Evolutionary conservation across 441 rosid genomes (phyloP).

Genomic region (Erodium texanum): DNA sequence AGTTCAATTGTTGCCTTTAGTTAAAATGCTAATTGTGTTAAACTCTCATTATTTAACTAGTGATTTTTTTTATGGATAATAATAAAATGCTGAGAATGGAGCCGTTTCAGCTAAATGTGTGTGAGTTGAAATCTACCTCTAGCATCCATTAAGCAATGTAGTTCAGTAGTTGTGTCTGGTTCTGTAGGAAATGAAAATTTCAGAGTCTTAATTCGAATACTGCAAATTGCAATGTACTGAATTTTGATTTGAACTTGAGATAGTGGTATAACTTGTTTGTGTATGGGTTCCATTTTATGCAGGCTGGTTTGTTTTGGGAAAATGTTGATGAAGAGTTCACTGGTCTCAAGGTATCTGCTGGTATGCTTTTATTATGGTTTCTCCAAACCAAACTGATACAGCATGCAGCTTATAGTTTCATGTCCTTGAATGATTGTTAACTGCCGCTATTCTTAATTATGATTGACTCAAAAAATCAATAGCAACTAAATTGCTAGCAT

Average conservation of each 20-base stretch:
- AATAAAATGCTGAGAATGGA: not conserved
- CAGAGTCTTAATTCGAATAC: not conserved
- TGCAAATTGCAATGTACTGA: not conserved
- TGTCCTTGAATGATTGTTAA: not conserved
- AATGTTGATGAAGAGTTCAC: not conserved
- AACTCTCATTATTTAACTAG: too few species aligned
- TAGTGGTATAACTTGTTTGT: not conserved
- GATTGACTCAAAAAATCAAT: not conserved
- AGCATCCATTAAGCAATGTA: not conserved
- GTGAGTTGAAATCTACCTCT: too few species aligned
- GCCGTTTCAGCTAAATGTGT: not conserved
- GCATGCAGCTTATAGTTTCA: not conserved
- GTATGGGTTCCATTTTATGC: not conserved
- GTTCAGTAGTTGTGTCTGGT: not conserved
- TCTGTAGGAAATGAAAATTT: not conserved
- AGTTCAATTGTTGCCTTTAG: too few species aligned
- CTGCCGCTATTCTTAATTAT: not conserved
- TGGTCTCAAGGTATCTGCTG: not conserved
- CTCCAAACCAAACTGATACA: not conserved
- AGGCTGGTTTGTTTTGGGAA: not conserved
- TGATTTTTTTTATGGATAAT: not conserved
- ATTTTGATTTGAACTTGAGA: not conserved
- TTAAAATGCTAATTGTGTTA: too few species aligned
- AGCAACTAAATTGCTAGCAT: not conserved
- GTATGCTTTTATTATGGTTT: not conserved